Base-by-base conservation (phyloP, 441 rosid genomes). In the Croton setiger region DNA sequence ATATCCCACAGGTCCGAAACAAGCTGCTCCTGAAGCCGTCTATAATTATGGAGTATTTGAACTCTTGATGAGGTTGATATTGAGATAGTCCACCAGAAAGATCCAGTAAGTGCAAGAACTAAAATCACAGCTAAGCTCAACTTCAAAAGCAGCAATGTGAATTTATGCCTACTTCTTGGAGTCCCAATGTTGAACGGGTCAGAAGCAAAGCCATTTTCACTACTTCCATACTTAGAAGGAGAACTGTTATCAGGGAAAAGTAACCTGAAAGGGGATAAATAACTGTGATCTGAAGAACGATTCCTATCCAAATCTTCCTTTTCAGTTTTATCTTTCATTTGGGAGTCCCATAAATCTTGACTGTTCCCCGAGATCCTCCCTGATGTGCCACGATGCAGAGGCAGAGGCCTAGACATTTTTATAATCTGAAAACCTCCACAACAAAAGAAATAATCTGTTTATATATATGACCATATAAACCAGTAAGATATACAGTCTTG, bases 61-160 rank as follows among this genome's bases (percentile, higher is more conserved):
- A 83, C 89, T 80, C 98, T 90, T 0, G 98, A 82, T 2, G 87
- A 64, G 9, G 89, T 79, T 12, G 97, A 88, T 60, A 93, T 87
- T 2, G 96, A 87, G 53, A 93, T 17, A 1, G 98, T 86, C 99
- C 98, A 96, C 94, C 92, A 96, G 69, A 96, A 85, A 11, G 99
- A 96, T 66, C 98, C 97, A 13, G 80, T 76, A 10, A 96, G 81
- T 43, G 98, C 97, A 68, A 82, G 62, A 68, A 90, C 64, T 58
- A 91, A 87, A 60, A 89, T 87, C 51, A 84, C 75, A 77, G 85
- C 78, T 78, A 96, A 84, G 85, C 97, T 88, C 64, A 83, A 75
- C 84, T 88, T 91, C 74, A 96, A 77, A 68, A 87, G 76, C 13
- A 83, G 75, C 72, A 91, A 37, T 64, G 86, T 77, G 72, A 87